Evolutionary conservation across 2,329 filamentous ascomycete genomes (phyloP).

Genomic region (Lasiodiplodia theobromae): DNA sequence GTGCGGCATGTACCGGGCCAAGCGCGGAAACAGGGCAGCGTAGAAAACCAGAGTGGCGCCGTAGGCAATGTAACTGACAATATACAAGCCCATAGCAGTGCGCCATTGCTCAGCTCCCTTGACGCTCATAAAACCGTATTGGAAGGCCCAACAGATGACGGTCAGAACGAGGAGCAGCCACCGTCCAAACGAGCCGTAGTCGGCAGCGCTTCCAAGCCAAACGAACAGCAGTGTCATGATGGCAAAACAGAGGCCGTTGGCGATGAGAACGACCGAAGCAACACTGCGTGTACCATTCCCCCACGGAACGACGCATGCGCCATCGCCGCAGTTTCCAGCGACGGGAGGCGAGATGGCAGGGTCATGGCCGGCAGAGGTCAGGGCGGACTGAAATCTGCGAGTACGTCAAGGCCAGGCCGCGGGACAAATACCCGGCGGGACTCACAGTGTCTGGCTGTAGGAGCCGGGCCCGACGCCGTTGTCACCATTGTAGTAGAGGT

Average conservation of each 20-base stretch:
- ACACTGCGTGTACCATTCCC: constrained; percentile 56
- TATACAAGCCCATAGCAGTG: constrained; percentile 67
- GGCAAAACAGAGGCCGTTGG: constrained; percentile 73
- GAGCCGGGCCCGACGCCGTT: constrained; percentile 57
- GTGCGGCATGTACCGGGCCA: constrained; percentile 62
- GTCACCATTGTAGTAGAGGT: constrained; percentile 70
- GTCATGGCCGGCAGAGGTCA: constrained; percentile 61
- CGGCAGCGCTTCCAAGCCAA: constrained; percentile 61
- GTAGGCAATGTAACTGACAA: constrained; percentile 71
- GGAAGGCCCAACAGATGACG: constrained; percentile 67
- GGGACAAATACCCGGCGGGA: neutral
- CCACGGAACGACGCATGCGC: constrained; percentile 31
- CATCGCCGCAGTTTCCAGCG: constrained; percentile 51
- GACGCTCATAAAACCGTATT: constrained; percentile 72
- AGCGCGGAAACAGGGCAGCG: constrained; percentile 62
- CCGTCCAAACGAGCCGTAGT: constrained; percentile 62
- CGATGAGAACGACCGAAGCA: constrained; percentile 69
- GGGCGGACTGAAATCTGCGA: constrained; percentile 23
- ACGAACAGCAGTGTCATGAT: constrained; percentile 67
- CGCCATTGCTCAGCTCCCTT: constrained; percentile 67
- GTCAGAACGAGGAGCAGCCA: constrained; percentile 70
- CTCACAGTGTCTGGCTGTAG: constrained; percentile 28
- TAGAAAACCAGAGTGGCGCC: constrained; percentile 57
- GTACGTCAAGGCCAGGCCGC: neutral
- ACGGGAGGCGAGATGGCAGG: constrained; percentile 62